phyloP scores from a whole-genome alignment of 495 filamentous ascomycete species.

The Penicilliopsis zonata region DNA sequence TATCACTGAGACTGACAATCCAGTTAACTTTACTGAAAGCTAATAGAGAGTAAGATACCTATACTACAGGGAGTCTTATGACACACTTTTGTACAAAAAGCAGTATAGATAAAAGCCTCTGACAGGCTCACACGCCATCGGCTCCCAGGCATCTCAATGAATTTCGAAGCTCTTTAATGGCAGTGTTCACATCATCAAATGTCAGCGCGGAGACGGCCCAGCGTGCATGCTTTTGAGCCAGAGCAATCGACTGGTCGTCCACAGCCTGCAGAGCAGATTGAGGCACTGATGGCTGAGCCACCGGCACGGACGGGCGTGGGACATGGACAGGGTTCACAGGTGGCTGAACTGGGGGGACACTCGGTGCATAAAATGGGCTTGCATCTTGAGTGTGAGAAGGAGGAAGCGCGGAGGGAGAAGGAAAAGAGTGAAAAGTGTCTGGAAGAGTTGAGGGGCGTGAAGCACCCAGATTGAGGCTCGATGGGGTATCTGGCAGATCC shows the following conservation, averaged over 20 bases:
- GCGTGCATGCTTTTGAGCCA: slow-evolving; percentile 88
- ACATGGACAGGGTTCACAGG: too few species aligned
- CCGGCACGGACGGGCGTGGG: slow-evolving; percentile 4
- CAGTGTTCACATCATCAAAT: slow-evolving; percentile 90
- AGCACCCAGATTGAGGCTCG: slow-evolving; percentile 6
- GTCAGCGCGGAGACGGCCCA: slow-evolving; percentile 96
- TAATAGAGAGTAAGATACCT: too few species aligned
- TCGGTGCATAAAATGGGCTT: slow-evolving; percentile 20
- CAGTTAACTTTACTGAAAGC: too few species aligned
- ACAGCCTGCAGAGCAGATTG: slow-evolving; percentile 17
- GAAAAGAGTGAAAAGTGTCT: slow-evolving; percentile 34
- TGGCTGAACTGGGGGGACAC: slow-evolving; percentile 9
- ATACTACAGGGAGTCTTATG: too few species aligned
- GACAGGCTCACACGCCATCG: too few species aligned
- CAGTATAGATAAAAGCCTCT: too few species aligned
- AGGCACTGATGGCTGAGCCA: slow-evolving; percentile 8
- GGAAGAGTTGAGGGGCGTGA: slow-evolving; percentile 8
- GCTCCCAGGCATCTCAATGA: slow-evolving; percentile 45
- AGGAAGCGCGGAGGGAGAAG: slow-evolving; percentile 22
- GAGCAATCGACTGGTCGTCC: slow-evolving; percentile 64
- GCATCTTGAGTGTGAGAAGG: slow-evolving; percentile 16
- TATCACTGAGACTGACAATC: too few species aligned
- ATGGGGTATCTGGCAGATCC: slow-evolving; percentile 29
- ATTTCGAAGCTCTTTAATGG: slow-evolving; percentile 68
- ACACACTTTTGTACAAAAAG: too few species aligned